Percentiles rank a stretch among this genome's conserved stretches.
phyloP scores from a whole-genome alignment of 352 stramenopile species.

The Globisporangium middletonii region DNA sequence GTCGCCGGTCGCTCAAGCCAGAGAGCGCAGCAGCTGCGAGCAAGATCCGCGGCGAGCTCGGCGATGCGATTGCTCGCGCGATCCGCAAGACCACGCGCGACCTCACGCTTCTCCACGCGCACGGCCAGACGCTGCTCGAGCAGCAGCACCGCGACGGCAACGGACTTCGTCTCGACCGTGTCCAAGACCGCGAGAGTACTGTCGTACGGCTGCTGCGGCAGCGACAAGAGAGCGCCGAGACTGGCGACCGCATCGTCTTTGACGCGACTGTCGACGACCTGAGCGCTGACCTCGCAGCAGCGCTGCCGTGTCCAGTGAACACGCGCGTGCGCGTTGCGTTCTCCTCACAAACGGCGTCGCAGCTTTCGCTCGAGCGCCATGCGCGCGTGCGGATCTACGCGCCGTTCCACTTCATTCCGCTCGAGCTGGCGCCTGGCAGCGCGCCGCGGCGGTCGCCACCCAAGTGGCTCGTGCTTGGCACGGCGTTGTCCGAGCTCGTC shows the following conservation, averaged over 20 bases:
- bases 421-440: slow-evolving; percentile 16
- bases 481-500: slow-evolving; percentile 40
- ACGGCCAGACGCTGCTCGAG: slow-evolving; percentile 43
- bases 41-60: slow-evolving; percentile 55
- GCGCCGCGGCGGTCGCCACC: neutral
- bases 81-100: slow-evolving; percentile 48
- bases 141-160: slow-evolving; percentile 14
- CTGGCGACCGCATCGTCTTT: slow-evolving; percentile 18
- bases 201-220: slow-evolving; percentile 22
- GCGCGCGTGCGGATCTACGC: slow-evolving; percentile 40
- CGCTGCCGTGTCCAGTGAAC: neutral
- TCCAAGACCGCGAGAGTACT: slow-evolving; percentile 38
- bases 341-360: slow-evolving; percentile 16
- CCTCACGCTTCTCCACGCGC: slow-evolving; percentile 49
- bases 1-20: slow-evolving; percentile 13
- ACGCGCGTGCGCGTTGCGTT: slow-evolving; percentile 32
- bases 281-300: slow-evolving; percentile 10
- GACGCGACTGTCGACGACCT: slow-evolving; percentile 28
- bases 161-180: slow-evolving; percentile 20
- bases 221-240: neutral
- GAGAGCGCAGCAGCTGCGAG: slow-evolving; percentile 15
- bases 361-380: slow-evolving; percentile 23
- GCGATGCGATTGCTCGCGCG: slow-evolving; percentile 47
- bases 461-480: slow-evolving; percentile 42
- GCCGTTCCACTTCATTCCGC: slow-evolving; percentile 50